A percentile compares a stretch with the other conserved stretches of the same genome.
Evolutionary conservation across 2,329 filamentous ascomycete species (phyloP).

Genomic region (Fusarium sp.): DNA sequence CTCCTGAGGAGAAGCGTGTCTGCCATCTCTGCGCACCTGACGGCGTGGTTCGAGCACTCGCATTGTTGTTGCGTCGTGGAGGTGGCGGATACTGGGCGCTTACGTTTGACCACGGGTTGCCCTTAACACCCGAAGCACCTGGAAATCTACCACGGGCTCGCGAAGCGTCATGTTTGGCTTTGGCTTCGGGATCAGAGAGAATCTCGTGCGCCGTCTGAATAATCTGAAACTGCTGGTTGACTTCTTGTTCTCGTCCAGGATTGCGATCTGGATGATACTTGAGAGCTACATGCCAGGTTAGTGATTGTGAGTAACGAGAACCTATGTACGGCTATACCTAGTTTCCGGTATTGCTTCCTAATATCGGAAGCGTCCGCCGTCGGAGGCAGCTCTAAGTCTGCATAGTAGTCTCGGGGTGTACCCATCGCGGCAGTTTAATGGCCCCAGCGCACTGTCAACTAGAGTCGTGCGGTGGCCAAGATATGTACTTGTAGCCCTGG

Average conservation of each 20-base stretch:
- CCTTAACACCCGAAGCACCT: constrained; percentile 68
- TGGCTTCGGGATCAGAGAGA: constrained; percentile 66
- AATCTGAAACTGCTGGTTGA: constrained; percentile 85
- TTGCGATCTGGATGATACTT: constrained; percentile 93
- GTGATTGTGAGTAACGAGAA: constrained; percentile 11
- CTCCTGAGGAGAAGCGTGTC: constrained; percentile 58
- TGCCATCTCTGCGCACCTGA: constrained; percentile 64
- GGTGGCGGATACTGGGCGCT: constrained; percentile 67
- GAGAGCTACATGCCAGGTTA: constrained; percentile 69
- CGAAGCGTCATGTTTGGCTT: constrained; percentile 68
- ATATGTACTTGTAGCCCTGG: constrained; percentile 7
- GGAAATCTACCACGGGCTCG: constrained; percentile 60
- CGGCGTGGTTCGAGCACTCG: constrained; percentile 39
- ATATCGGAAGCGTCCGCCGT: constrained; percentile 81
- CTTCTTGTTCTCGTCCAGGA: constrained; percentile 84
- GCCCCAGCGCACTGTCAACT: constrained; percentile 22
- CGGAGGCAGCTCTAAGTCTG: constrained; percentile 80
- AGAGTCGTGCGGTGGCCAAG: constrained; percentile 8
- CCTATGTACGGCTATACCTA: constrained; percentile 69
- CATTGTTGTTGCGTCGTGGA: constrained; percentile 57
- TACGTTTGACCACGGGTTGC: constrained; percentile 70
- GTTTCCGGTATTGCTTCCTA: constrained; percentile 88
- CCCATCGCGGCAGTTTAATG: constrained; percentile 53
- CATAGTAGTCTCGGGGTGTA: constrained; percentile 82
- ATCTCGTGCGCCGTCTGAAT: constrained; percentile 91